Evolutionary conservation across 805 yeast genomes (phyloP).

Genomic region (Starmerella bombicola): DNA sequence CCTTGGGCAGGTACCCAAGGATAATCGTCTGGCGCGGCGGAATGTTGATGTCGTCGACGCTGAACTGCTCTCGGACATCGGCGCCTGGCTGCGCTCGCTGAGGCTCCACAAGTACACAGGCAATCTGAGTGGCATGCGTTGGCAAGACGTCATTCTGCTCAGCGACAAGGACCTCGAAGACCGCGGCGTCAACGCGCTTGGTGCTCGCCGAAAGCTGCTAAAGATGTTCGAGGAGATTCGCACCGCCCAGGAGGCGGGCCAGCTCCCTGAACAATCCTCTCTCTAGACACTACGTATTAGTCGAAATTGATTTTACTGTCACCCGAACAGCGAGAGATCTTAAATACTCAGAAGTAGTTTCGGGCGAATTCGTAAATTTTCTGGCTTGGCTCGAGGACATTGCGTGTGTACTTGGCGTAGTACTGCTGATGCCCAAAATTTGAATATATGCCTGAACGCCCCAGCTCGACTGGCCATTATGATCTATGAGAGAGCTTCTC

Average conservation of each 20-base stretch:
- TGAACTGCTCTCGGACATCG: constrained; percentile 51
- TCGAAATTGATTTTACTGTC: too few species aligned
- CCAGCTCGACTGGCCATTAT: too few species aligned
- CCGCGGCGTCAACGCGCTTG: constrained; percentile 83
- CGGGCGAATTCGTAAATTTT: too few species aligned
- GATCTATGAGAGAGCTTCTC: too few species aligned
- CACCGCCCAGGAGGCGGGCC: constrained; percentile 36
- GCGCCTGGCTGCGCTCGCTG: constrained; percentile 81
- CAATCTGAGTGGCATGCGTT: constrained; percentile 56
- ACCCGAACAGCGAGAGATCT: too few species aligned
- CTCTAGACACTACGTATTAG: too few species aligned
- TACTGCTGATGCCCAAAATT: too few species aligned
- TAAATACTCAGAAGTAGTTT: too few species aligned
- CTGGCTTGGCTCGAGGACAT: too few species aligned
- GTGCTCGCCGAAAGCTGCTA: constrained; percentile 86
- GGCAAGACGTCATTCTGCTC: constrained; percentile 67
- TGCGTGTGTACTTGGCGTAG: too few species aligned
- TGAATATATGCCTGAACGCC: too few species aligned
- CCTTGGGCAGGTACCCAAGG: neutral
- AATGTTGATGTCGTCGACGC: constrained; percentile 22
- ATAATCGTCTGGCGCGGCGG: constrained; percentile 9
- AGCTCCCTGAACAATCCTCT: constrained; percentile 14
- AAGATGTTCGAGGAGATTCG: constrained; percentile 82
- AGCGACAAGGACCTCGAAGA: constrained; percentile 56
- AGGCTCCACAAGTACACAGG: constrained; percentile 91